These are phyloP conservation scores for Flaveria brownii DNA, from an alignment of 129 eudicot species.

Conservation along the genomic window DNA sequence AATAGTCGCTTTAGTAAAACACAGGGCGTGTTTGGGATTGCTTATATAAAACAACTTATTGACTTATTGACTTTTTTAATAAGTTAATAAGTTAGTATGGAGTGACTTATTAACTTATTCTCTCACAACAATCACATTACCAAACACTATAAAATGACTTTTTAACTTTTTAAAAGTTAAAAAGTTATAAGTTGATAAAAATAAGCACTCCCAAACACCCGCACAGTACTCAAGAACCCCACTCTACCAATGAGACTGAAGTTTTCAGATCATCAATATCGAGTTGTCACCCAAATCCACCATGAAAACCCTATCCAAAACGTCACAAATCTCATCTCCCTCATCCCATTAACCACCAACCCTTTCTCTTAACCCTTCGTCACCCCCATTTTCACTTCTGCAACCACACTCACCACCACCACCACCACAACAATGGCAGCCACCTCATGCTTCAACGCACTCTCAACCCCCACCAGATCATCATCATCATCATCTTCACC, in stretches of 20 bases:
- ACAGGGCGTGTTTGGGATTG: too few species aligned
- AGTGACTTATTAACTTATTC: too few species aligned
- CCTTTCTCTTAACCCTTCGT: constrained; percentile 43
- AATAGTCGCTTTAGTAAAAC: neutral
- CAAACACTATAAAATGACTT: too few species aligned
- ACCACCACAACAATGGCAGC: constrained; percentile 59
- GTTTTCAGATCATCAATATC: constrained; percentile 11
- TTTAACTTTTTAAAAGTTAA: too few species aligned
- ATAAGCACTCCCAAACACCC: too few species aligned
- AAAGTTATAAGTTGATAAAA: too few species aligned
- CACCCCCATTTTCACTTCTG: constrained; percentile 18
- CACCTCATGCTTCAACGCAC: constrained; percentile 78
- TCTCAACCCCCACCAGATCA: constrained; percentile 49
- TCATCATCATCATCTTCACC: constrained; percentile 30
- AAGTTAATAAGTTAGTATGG: too few species aligned
- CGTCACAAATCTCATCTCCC: constrained; percentile 39
- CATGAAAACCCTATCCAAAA: constrained; percentile 40
- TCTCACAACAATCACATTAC: too few species aligned
- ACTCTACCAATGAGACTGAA: constrained; percentile 10
- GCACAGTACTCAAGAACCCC: constrained; percentile 5
- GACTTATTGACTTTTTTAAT: too few species aligned
- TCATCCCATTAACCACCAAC: constrained; percentile 57
- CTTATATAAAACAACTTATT: too few species aligned
- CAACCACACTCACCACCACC: constrained; percentile 4
- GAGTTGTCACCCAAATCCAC: constrained; percentile 32